These are phyloP conservation scores for Arthrinium puccinioides DNA, from an alignment of 2,329 filamentous ascomycete species.

Conservation along the genomic window DNA sequence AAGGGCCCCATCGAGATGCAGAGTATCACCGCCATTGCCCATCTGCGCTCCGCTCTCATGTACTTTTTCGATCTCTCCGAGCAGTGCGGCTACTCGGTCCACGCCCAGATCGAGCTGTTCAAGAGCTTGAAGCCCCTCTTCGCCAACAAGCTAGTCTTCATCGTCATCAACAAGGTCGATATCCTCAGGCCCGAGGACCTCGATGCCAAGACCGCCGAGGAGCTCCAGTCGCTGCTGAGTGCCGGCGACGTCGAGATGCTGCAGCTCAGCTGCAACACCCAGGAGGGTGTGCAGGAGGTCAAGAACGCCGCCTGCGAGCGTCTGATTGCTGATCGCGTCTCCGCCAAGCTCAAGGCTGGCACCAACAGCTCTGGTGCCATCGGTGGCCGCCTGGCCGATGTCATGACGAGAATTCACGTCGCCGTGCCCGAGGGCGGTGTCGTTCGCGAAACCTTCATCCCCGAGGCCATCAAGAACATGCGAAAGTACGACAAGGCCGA, in stretches of 20 bases:
- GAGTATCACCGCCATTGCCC: constrained; percentile 94
- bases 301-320: constrained; percentile 94
- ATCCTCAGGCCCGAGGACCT: constrained; percentile 82
- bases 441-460: constrained; percentile 77
- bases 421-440: constrained; percentile 84
- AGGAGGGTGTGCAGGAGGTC: constrained; percentile 87
- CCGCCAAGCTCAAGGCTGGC: constrained; percentile 91
- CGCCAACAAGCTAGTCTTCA: constrained; percentile 92
- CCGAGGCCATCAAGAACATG: constrained; percentile 70
- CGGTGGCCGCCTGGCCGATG: constrained; percentile 77
- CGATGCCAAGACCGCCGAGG: constrained; percentile 66
- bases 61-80: constrained; percentile 91
- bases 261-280: constrained; percentile 89
- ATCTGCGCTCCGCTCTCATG: constrained; percentile 87
- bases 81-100: constrained; percentile 70
- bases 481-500: constrained; percentile 90
- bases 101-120: constrained; percentile 90
- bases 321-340: constrained; percentile 84
- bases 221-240: constrained; percentile 75
- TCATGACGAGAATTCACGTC: constrained; percentile 92
- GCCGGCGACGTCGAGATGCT: constrained; percentile 87
- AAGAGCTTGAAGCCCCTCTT: constrained; percentile 95
- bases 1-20: constrained; percentile 99
- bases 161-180: constrained; percentile 98
- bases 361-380: constrained; percentile 69